phyloP scores from a whole-genome alignment of 148 eudicot genomes.

The Diospyros kaki region DNA sequence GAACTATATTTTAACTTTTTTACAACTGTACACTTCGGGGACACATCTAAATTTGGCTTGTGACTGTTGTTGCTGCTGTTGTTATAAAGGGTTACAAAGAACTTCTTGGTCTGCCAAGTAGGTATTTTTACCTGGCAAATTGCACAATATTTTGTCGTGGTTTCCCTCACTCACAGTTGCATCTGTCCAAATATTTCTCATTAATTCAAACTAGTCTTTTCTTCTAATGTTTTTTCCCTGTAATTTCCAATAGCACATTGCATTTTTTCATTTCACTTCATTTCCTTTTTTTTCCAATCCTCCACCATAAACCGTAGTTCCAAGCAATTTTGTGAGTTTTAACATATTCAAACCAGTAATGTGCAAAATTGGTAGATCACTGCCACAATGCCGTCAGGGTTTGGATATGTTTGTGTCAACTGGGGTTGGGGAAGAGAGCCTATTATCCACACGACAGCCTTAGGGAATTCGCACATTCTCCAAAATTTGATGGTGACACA shows the following conservation, averaged over 20 bases:
- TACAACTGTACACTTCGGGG: too few species aligned
- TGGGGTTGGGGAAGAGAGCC: neutral
- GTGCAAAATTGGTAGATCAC: neutral
- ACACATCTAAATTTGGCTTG: too few species aligned
- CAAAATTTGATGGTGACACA: neutral
- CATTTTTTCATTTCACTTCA: neutral
- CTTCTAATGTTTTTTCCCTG: neutral
- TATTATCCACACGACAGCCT: neutral
- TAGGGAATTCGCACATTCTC: neutral
- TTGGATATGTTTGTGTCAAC: too few species aligned
- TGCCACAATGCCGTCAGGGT: neutral
- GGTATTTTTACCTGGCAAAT: too few species aligned
- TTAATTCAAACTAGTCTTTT: too few species aligned
- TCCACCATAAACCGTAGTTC: neutral
- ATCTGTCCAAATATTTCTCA: too few species aligned
- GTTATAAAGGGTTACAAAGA: too few species aligned
- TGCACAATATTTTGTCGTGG: too few species aligned
- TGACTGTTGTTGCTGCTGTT: too few species aligned
- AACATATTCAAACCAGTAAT: neutral
- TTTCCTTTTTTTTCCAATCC: neutral
- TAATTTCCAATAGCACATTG: neutral
- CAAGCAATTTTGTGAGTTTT: neutral
- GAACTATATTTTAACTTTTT: too few species aligned
- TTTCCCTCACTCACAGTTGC: too few species aligned
- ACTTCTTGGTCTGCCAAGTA: too few species aligned